Conservation (phyloP, 106 monocot genomes). For the Dendrobium chrysotoxum region DNA sequence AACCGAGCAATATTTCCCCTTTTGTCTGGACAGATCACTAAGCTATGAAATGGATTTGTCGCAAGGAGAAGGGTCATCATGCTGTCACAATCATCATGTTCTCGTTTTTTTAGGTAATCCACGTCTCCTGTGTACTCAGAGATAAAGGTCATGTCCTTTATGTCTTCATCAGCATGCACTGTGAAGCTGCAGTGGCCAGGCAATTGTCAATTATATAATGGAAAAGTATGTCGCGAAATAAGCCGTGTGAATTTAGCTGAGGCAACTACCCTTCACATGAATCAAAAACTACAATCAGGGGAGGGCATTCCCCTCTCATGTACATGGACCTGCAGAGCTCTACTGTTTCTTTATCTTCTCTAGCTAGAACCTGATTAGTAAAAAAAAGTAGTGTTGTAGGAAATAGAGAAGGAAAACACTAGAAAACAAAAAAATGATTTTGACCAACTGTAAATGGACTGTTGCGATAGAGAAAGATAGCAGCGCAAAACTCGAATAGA, state of each 20-base stretch:
- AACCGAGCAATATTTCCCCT: constrained; percentile 83
- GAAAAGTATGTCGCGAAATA: not conserved
- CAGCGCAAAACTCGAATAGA: not conserved
- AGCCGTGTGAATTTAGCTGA: not conserved
- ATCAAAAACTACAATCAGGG: constrained; percentile 77
- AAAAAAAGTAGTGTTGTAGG: not conserved
- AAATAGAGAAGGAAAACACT: not conserved
- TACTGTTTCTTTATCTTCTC: constrained; percentile 70
- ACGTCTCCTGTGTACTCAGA: constrained; percentile 84
- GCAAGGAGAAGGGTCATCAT: constrained; percentile 88
- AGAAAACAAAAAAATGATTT: not conserved
- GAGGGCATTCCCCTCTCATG: constrained; percentile 86
- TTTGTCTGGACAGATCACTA: constrained; percentile 82
- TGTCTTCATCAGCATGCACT: constrained; percentile 69
- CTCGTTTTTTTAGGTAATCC: constrained; percentile 69
- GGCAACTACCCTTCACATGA: constrained; percentile 65
- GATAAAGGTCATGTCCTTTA: constrained; percentile 83
- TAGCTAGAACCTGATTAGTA: constrained; percentile 53
- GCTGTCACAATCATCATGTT: constrained; percentile 85
- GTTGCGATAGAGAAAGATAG: not conserved
- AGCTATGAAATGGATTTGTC: constrained; percentile 36
- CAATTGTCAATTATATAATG: not conserved
- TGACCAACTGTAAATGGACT: not conserved
- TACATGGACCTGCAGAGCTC: constrained; percentile 72
- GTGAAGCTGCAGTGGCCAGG: constrained; percentile 60